Percentiles rank a stretch among this genome's conserved stretches.
These are phyloP conservation scores for California macrophylla DNA, from an alignment of 441 rosid genomes.

Conservation along the genomic window DNA sequence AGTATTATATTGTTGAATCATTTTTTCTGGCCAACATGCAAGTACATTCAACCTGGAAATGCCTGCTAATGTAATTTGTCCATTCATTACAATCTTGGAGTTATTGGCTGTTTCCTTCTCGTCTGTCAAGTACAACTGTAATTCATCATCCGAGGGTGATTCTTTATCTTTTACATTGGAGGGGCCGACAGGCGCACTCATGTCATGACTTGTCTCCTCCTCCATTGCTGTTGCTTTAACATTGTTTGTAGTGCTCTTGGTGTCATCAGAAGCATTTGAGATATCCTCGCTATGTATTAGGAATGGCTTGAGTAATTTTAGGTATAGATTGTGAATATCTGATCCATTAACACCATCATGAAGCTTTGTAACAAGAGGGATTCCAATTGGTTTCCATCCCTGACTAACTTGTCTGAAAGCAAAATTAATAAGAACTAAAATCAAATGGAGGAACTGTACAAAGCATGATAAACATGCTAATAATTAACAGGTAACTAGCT, in stretches of 20 bases:
- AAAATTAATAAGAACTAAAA: conserved; percentile 19
- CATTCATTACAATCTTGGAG: conserved; percentile 38
- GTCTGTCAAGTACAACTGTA: conserved; percentile 57
- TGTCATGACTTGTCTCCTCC: conserved; percentile 24
- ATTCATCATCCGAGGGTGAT: conserved; percentile 38
- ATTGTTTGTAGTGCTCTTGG: conserved; percentile 31
- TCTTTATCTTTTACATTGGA: conserved; percentile 31
- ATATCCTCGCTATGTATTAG: conserved; percentile 29
- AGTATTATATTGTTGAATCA: conserved; percentile 38
- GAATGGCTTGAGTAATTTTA: conserved; percentile 57
- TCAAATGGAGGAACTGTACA: conserved; percentile 1
- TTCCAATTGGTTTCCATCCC: conserved; percentile 57
- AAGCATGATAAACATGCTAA: conserved; percentile 6
- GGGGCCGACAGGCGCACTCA: conserved; percentile 24
- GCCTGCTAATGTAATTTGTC: conserved; percentile 30
- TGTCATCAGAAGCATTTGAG: conserved; percentile 22
- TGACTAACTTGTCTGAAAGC: conserved; percentile 50
- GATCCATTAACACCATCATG: conserved; percentile 42
- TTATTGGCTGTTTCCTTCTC: conserved; percentile 56
- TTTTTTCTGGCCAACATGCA: conserved; percentile 53
- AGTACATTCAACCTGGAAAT: conserved; percentile 37
- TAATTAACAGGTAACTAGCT: not conserved
- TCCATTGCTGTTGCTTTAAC: conserved; percentile 22
- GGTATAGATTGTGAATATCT: conserved; percentile 46
- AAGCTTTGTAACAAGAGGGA: conserved; percentile 73